phyloP scores from a whole-genome alignment of 1,284 basidiomycete genomes.

The Tranzscheliella williamsii region DNA sequence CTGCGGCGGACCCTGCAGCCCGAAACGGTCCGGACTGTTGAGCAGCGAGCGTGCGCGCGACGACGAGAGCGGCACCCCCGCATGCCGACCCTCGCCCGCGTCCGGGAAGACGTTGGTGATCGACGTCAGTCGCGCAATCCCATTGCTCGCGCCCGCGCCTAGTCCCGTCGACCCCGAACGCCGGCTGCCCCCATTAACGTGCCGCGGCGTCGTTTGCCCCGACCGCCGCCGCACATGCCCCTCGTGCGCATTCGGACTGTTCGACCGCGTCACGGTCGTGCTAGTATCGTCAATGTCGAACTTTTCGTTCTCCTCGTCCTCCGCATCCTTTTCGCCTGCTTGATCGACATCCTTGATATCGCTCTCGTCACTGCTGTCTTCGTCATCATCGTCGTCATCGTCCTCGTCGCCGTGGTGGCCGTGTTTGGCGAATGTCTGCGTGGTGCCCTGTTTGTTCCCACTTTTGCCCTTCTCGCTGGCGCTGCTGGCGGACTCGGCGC shows the following conservation, averaged over 20 bases:
- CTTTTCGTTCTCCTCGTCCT: conserved; percentile 45
- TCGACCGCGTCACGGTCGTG: conserved; percentile 39
- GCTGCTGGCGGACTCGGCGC: conserved; percentile 64
- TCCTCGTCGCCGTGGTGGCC: conserved; percentile 10
- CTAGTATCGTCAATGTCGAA: conserved; percentile 58
- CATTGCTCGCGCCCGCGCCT: conserved; percentile 11
- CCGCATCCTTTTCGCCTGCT: conserved; percentile 13
- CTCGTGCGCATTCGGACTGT: conserved; percentile 22
- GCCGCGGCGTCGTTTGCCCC: conserved; percentile 17
- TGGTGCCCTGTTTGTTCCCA: neutral
- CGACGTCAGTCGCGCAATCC: conserved; percentile 25
- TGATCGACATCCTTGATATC: conserved; percentile 26
- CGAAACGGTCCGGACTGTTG: conserved; percentile 52
- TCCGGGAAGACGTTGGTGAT: conserved; percentile 11
- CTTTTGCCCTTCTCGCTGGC: conserved; percentile 13
- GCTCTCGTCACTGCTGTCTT: conserved; percentile 14
- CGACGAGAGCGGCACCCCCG: conserved; percentile 4
- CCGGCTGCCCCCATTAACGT: conserved; percentile 8
- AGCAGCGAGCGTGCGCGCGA: conserved; percentile 27
- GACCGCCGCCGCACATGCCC: conserved; percentile 22
- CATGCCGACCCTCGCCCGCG: neutral
- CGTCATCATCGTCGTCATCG: conserved; percentile 9
- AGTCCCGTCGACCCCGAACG: neutral
- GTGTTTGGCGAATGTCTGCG: conserved; percentile 32
- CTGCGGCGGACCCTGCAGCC: conserved; percentile 48